Evolutionary conservation across 306 rosid species (phyloP).

Genomic region (Quercus gilva): DNA sequence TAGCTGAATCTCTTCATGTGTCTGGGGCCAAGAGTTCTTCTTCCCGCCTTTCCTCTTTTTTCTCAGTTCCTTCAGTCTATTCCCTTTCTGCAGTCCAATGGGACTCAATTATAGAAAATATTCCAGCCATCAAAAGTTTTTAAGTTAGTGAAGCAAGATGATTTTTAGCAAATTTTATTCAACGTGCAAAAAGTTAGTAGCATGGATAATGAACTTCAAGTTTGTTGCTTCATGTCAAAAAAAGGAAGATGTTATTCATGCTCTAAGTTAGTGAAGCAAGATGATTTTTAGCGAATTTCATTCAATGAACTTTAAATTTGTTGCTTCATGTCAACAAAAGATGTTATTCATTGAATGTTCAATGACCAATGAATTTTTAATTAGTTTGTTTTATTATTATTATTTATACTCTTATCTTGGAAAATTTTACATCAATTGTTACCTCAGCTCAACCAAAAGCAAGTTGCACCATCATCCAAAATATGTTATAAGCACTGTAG

Average conservation of each 20-base stretch:
- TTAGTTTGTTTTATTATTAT: neutral
- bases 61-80: slow-evolving; percentile 65
- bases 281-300: too few species aligned
- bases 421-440: neutral
- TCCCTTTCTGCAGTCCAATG: slow-evolving; percentile 57
- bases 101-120: neutral
- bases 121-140: neutral
- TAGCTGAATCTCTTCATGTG: slow-evolving; percentile 68
- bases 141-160: neutral
- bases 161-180: too few species aligned
- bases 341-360: neutral
- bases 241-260: too few species aligned
- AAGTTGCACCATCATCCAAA: neutral
- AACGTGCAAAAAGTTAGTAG: too few species aligned
- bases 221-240: too few species aligned
- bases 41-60: slow-evolving; percentile 76
- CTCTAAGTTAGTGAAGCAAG: too few species aligned
- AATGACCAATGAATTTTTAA: neutral
- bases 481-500: neutral
- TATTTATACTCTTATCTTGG: neutral
- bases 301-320: too few species aligned
- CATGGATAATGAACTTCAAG: too few species aligned
- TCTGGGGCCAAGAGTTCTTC: slow-evolving; percentile 68
- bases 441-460: neutral
- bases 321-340: too few species aligned